These are phyloP conservation scores for Rhodotorula kratochvilovae DNA, from an alignment of 768 basidiomycete species.

Conservation along the genomic window DNA sequence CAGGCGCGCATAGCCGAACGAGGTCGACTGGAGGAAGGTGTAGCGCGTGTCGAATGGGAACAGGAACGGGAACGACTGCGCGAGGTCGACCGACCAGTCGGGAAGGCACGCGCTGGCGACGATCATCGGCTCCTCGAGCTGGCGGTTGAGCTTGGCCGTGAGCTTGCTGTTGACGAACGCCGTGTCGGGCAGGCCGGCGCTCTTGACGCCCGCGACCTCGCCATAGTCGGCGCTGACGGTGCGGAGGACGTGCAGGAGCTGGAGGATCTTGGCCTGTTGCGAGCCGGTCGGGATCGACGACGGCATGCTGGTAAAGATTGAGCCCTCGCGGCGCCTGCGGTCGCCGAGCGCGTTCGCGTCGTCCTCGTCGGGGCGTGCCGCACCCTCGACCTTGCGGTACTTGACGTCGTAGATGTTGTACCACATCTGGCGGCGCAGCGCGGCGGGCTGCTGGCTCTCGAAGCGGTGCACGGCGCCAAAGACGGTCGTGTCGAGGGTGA, in stretches of 20 bases:
- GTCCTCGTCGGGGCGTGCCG: slow-evolving; percentile 25
- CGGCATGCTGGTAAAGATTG: slow-evolving; percentile 63
- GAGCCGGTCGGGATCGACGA: slow-evolving; percentile 79
- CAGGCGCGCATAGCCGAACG: slow-evolving; percentile 92
- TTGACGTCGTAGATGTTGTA: slow-evolving; percentile 85
- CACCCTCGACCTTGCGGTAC: slow-evolving; percentile 82
- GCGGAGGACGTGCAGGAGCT: slow-evolving; percentile 79
- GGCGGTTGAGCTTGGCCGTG: slow-evolving; percentile 93
- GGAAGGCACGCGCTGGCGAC: slow-evolving; percentile 96
- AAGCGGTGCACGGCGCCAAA: slow-evolving; percentile 92
- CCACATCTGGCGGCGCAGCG: slow-evolving; percentile 53
- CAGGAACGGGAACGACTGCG: slow-evolving; percentile 94
- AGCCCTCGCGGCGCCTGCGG: slow-evolving; percentile 43
- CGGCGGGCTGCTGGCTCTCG: slow-evolving; percentile 55
- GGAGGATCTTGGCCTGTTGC: slow-evolving; percentile 81
- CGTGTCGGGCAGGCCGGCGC: slow-evolving; percentile 59
- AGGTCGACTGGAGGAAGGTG: slow-evolving; percentile 93
- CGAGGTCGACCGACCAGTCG: slow-evolving; percentile 93
- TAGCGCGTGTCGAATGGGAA: slow-evolving; percentile 98
- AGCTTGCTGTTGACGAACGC: slow-evolving; percentile 96
- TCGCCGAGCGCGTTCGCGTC: slow-evolving; percentile 22
- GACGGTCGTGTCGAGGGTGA: slow-evolving; percentile 83
- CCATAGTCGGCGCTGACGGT: slow-evolving; percentile 61
- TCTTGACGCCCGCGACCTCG: slow-evolving; percentile 7
- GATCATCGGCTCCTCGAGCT: slow-evolving; percentile 97